Percentiles rank a stretch among this genome's conserved stretches.
phyloP scores from a whole-genome alignment of 2,329 filamentous ascomycete genomes.

The Fulvia fulva region DNA sequence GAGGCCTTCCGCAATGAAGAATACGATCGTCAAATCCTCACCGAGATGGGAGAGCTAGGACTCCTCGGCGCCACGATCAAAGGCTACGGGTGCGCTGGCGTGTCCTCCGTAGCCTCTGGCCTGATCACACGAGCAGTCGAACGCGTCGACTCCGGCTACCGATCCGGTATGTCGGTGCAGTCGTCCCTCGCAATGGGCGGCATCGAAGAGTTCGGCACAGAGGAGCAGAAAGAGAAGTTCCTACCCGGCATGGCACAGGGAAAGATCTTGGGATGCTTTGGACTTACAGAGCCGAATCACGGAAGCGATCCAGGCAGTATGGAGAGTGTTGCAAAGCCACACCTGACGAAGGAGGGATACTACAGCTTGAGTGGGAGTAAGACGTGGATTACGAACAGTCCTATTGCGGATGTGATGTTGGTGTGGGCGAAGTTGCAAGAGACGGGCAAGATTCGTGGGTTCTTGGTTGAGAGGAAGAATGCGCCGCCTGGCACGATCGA shows the following conservation, averaged over 20 bases:
- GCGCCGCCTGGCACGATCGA: slow-evolving; percentile 86
- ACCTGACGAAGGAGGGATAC: slow-evolving; percentile 79
- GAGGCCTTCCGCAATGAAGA: slow-evolving; percentile 83
- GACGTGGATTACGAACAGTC: slow-evolving; percentile 95
- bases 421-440: slow-evolving; percentile 92
- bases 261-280: slow-evolving; percentile 78
- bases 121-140: slow-evolving; percentile 88
- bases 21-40: slow-evolving; percentile 79
- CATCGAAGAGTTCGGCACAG: slow-evolving; percentile 80
- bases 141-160: slow-evolving; percentile 84
- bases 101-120: slow-evolving; percentile 82
- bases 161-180: slow-evolving; percentile 90
- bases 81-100: slow-evolving; percentile 83
- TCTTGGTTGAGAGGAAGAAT: slow-evolving; percentile 78
- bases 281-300: slow-evolving; percentile 88
- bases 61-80: slow-evolving; percentile 80
- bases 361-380: slow-evolving; percentile 76
- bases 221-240: slow-evolving; percentile 82
- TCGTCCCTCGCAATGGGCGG: slow-evolving; percentile 91
- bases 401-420: slow-evolving; percentile 77
- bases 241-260: slow-evolving; percentile 78
- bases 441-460: slow-evolving; percentile 91
- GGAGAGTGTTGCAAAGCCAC: slow-evolving; percentile 81
- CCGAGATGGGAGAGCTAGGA: slow-evolving; percentile 92
- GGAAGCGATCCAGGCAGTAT: slow-evolving; percentile 87